Percentiles rank a stretch among this genome's conserved stretches.
phyloP scores from a whole-genome alignment of 78 protist genomes.

The Emiliania huxleyi region DNA sequence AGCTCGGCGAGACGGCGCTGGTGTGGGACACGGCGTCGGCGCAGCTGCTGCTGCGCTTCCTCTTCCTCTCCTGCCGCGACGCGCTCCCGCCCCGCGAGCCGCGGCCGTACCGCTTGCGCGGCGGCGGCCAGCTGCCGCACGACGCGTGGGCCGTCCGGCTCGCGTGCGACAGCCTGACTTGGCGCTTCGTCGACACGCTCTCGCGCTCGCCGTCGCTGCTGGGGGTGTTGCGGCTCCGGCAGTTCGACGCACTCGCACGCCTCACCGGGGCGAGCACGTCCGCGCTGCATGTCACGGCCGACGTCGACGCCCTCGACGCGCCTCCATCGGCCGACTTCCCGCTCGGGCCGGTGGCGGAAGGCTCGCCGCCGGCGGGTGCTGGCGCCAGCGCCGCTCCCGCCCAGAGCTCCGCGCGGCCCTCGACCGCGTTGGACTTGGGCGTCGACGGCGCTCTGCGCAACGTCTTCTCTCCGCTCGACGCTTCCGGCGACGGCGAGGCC shows the following conservation, averaged over 20 bases:
- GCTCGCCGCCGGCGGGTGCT: too few relatives aligned
- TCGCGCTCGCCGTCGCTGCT: not conserved
- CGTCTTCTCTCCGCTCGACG: not conserved
- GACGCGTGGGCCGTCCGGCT: not conserved
- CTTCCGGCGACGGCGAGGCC: not conserved
- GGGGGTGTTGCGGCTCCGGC: not conserved
- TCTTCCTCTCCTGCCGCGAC: not conserved
- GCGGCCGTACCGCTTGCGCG: not conserved
- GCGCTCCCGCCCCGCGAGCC: not conserved
- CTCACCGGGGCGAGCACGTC: not conserved
- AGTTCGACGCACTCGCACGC: not conserved
- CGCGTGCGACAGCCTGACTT: not conserved
- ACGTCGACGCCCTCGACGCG: not conserved
- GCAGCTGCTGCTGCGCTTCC: not conserved
- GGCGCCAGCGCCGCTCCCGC: too few relatives aligned
- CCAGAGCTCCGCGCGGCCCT: not conserved
- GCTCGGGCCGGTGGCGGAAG: not conserved
- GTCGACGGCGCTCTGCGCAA: not conserved
- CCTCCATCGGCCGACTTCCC: not conserved
- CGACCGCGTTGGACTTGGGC: not conserved
- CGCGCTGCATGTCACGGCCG: not conserved
- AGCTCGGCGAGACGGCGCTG: not conserved
- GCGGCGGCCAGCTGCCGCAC: not conserved
- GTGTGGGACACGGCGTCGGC: not conserved
- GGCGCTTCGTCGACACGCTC: not conserved